Evolutionary conservation across 2,329 filamentous ascomycete genomes (phyloP), one percentile per base, ranked within the genome.

Genomic region (Fusarium sp.): DNA sequence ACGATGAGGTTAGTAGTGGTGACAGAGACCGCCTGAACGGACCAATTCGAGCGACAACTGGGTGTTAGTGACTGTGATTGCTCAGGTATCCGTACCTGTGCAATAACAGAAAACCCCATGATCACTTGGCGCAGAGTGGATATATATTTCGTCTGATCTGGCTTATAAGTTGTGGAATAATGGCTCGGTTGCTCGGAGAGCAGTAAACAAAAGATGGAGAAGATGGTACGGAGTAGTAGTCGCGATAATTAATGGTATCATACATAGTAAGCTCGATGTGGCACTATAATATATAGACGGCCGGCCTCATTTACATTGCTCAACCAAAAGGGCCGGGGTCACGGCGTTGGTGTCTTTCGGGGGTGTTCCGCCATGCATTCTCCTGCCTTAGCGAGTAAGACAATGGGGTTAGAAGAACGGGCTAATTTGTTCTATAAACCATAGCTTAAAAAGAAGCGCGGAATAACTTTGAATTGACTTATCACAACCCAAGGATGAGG

Each of bases 171-270:
- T 48, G 41, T 43, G 53, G 45, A 60, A 55, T 67, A 67, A 65
- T 47, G 47, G 45, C 64, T 56, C 23, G 64, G 59, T 35, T 55
- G 46, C 33, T 20, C 17, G 17, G n/a, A 42, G 14, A 41, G 33
- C 39, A 49, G 41, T 42, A 67, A 68, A 67, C 65, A 61, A 67
- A 67, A 65, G 49, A 68, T 65, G 64, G 64, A 42, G 55, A 52
- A 47, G 18, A 50, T 40, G 46, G 8, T n/a, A n/a, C n/a, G n/a
- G n/a, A n/a, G n/a, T n/a, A n/a, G n/a, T 33, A 41, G 33, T 39
- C 36, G 36, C 27, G 52, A 36, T 48, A 46, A 64, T 52, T 15
- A 46, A 54, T 21, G 15, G 33, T 39, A 41, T 9, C n/a, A 27
- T 49, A 49, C 25, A 25, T n/a, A 25, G 23, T 40, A 50, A 6